Evolutionary conservation across 805 yeast genomes (phyloP), one percentile per base, ranked within the genome.

Genomic region (Lipomyces mesembrius): DNA sequence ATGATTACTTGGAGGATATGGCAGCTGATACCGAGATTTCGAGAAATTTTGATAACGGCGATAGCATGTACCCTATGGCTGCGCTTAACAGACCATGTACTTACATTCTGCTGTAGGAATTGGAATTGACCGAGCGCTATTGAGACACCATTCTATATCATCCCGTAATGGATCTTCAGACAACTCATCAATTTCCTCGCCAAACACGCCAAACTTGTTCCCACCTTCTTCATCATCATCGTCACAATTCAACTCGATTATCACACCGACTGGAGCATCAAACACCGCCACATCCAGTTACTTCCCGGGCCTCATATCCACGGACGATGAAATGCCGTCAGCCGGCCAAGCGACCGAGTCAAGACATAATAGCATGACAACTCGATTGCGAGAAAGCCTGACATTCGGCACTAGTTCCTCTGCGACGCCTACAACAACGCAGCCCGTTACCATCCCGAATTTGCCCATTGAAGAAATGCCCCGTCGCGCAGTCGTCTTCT

Each of bases 401-500:
- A 22, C 12, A 54, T 29, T 37, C 27, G 39, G 1, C 4, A 7
- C n/a, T 17, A 20, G 14, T 22, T 60, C 63, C 3, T 22, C 63
- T 11, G 3, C 55, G 55, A 8, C 3, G 3, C 39, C 37, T 8
- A 32, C 34, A 27, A n/a, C 57, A 27, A n/a, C 39, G 1, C 57
- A 14, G 22, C 39, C 46, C 29, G 9, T 27, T 11, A n/a, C 49
- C 6, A 20, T 34, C n/a, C 59, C 59, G 29, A 54, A 17, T 4
- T 54, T 60, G 9, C 65, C 68, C 4, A 60, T 9, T 49, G 63
- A 59, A 32, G 68, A 59, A 29, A 59, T 63, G 65, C 63, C 71
- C 20, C 67, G 68, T 2, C 63, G 71, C 17, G 57, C 71, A 7
- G 67, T 69, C 17, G 67, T 62, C 27, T 57, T 68, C 39, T 65